Conservation (phyloP, 1,284 basidiomycete species). For the Coniophora puteana region DNA sequence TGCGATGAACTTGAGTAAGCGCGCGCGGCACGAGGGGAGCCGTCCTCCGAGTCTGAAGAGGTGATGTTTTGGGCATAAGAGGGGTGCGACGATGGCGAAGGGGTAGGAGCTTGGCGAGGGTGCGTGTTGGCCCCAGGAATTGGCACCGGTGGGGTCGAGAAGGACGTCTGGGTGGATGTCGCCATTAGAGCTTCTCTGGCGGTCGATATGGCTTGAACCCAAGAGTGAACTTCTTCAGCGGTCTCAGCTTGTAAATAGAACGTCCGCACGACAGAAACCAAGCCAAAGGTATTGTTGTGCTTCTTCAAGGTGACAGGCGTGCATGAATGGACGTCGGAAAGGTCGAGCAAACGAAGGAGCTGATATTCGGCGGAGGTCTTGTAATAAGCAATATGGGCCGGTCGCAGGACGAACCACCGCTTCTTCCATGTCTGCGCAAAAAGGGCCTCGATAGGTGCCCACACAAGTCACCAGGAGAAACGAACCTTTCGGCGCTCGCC, state of each 20-base stretch:
- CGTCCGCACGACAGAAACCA: conserved; percentile 90
- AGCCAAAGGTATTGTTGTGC: conserved; percentile 86
- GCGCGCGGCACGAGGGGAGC: conserved; percentile 38
- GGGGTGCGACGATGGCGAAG: conserved; percentile 39
- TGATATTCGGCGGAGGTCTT: conserved; percentile 94
- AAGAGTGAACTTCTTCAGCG: conserved; percentile 70
- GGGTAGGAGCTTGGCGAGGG: conserved; percentile 33
- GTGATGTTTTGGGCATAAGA: conserved; percentile 43
- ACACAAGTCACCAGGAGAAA: conserved; percentile 12
- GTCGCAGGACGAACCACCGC: conserved; percentile 95
- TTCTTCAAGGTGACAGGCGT: conserved; percentile 87
- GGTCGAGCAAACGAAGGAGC: conserved; percentile 85
- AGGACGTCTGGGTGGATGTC: conserved; percentile 55
- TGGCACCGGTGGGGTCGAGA: conserved; percentile 39
- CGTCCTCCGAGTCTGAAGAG: conserved; percentile 77
- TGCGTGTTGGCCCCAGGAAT: conserved; percentile 41
- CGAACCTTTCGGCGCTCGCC: conserved; percentile 93
- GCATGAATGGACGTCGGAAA: conserved; percentile 89
- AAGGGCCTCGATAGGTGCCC: conserved; percentile 10
- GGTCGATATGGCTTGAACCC: conserved; percentile 84
- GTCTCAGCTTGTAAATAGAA: conserved; percentile 87
- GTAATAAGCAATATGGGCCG: conserved; percentile 94
- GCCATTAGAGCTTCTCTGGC: conserved; percentile 64
- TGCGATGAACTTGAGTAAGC: conserved; percentile 39
- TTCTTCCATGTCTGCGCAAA: conserved; percentile 90